Evolutionary conservation across 1,284 basidiomycete genomes (phyloP), one percentile per base, ranked within the genome.

Genomic region (Trametes sp.): DNA sequence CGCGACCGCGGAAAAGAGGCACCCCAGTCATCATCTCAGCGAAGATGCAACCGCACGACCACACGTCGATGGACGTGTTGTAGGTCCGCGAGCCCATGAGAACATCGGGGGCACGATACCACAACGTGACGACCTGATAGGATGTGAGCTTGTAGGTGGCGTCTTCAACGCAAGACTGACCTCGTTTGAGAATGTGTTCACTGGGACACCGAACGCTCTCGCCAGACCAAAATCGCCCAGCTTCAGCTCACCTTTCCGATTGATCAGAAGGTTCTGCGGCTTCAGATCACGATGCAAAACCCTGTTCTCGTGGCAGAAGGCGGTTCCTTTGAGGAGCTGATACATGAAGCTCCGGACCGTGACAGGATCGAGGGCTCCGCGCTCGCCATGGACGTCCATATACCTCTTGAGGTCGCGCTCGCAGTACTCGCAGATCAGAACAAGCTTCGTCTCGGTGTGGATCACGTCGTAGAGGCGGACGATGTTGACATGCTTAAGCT

Each of bases 11-110:
- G 86, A 99, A 99, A 42, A 99, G 84, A 19, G 98, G 98, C 16
- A 97, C 92, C 2, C 98, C 98, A 28, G 95, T 93, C 67, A 99
- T 99, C 94, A 97, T 96, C 80, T 98, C 96, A 19, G 97, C 97
- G 77, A 99, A 98, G 74, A 99, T 99, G 75, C 98, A 99, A 7
- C 98, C 98, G 61, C 96, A 98, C 7, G 94, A 97, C 98, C 98
- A 99, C 65, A 99, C 95, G 78, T 99, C 98, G 74, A 99, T 98
- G 23, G 94, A 97, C 3, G 98, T 99, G 75, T 93, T 96, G 79
- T 99, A 99, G 56, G 97, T 98, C 59, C 98, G 87, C 41, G 95
- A 98, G 55, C 98, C 98, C 65, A 99, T 87, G 19, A 99, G 86
- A 45, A 99, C 98, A 74, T 99, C 98, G 1, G 98, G 98, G 0